Evolutionary conservation across 164 flowering plant genomes (phyloP).

Genomic region (Vitis rupestris): DNA sequence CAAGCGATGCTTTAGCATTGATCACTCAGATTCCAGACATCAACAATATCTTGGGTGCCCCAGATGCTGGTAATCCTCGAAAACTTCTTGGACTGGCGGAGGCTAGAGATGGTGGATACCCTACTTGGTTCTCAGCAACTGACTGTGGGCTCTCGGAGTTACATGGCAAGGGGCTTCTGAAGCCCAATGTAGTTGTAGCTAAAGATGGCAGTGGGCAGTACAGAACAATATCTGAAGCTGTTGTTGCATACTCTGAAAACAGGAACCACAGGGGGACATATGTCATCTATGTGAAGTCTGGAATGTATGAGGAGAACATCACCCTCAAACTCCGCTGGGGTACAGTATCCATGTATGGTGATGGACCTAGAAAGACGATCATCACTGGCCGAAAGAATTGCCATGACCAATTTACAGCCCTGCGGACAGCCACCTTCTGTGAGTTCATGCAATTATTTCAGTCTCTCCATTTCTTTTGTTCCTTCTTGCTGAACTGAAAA

Average conservation of each 20-base stretch:
- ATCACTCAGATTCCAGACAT: slow-evolving; percentile 31
- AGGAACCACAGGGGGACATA: slow-evolving; percentile 35
- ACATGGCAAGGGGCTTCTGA: neutral
- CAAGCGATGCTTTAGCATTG: slow-evolving; percentile 50
- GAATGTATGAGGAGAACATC: slow-evolving; percentile 51
- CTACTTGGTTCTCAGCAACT: slow-evolving; percentile 32
- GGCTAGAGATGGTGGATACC: slow-evolving; percentile 23
- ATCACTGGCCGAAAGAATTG: slow-evolving; percentile 41
- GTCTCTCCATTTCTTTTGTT: too few relatives aligned
- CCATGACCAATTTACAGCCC: slow-evolving; percentile 30
- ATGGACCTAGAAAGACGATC: slow-evolving; percentile 56
- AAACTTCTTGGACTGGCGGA: slow-evolving; percentile 15
- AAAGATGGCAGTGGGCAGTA: slow-evolving; percentile 55
- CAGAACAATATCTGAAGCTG: slow-evolving; percentile 45
- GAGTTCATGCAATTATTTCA: slow-evolving; percentile 5
- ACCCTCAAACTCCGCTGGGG: slow-evolving; percentile 23
- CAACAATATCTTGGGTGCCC: slow-evolving; percentile 10
- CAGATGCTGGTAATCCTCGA: too few relatives aligned
- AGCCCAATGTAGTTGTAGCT: slow-evolving; percentile 55
- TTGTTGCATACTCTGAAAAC: slow-evolving; percentile 37
- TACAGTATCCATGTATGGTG: slow-evolving; percentile 62
- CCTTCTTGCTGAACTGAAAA: too few relatives aligned
- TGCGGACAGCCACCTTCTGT: slow-evolving; percentile 53
- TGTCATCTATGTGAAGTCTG: slow-evolving; percentile 55
- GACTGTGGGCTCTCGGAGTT: slow-evolving; percentile 38